Evolutionary conservation across 202 grass and related monocot species (phyloP).

Genomic region (Schoenoplectus tabernaemontani): DNA sequence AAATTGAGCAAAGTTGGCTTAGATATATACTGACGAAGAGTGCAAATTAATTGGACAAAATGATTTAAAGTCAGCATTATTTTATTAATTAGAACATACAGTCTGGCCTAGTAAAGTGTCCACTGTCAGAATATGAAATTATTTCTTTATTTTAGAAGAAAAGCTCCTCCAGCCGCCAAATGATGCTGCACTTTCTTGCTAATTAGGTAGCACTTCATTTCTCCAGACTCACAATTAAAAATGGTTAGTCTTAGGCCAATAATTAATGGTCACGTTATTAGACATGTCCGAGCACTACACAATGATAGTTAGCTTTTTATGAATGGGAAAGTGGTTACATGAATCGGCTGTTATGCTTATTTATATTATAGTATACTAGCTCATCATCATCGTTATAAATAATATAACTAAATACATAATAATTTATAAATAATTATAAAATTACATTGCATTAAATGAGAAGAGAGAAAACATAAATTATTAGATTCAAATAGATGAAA

Average conservation of each 20-base stretch:
- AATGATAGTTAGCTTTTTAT: not conserved
- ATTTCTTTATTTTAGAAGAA: not conserved
- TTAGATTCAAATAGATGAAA: no score
- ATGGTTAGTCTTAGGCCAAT: not conserved
- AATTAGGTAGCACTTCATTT: not conserved
- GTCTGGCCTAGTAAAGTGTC: conserved; percentile 7
- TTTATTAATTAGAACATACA: not conserved
- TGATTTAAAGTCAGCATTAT: not conserved
- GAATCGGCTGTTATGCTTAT: no score
- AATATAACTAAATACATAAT: no score
- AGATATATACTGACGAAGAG: not conserved
- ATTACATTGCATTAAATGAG: no score
- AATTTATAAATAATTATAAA: no score
- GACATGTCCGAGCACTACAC: not conserved
- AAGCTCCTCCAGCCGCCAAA: not conserved
- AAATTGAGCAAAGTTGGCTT: not conserved
- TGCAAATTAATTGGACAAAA: not conserved
- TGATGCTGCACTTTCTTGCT: not conserved
- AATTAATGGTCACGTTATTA: not conserved
- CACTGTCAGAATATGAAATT: not conserved
- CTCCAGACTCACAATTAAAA: not conserved
- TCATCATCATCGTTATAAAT: no score
- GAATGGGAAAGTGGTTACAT: not conserved
- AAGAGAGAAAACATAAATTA: no score
- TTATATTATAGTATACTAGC: no score